Evolutionary conservation across 2,329 filamentous ascomycete genomes (phyloP).

Genomic region (Periconia sp.): DNA sequence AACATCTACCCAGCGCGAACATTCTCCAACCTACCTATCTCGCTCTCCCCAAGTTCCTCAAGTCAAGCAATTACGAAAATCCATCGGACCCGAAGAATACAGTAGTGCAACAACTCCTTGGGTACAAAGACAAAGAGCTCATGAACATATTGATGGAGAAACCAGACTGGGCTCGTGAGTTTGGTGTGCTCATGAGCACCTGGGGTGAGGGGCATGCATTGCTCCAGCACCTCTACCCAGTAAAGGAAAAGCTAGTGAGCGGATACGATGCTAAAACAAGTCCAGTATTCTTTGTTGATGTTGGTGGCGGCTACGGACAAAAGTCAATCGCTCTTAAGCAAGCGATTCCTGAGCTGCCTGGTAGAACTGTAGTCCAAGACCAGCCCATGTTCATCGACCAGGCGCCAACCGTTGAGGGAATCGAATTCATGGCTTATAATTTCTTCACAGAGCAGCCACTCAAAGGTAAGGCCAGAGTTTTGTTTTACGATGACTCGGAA

Average conservation of each 20-base stretch:
- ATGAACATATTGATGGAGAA: too few species aligned
- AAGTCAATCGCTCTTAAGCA: conserved; percentile 11
- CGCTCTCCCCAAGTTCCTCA: too few species aligned
- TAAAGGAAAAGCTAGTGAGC: conserved; percentile 30
- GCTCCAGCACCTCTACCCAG: conserved; percentile 30
- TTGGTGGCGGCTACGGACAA: conserved; percentile 16
- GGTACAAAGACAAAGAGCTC: too few species aligned
- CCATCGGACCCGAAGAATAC: too few species aligned
- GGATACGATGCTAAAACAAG: conserved; percentile 17
- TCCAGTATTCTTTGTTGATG: conserved; percentile 12
- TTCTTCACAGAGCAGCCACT: conserved; percentile 40
- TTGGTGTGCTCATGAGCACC: conserved; percentile 9
- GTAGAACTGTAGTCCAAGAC: conserved; percentile 14
- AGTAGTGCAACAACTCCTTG: too few species aligned
- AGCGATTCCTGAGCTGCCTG: conserved; percentile 3
- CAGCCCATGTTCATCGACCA: conserved; percentile 7
- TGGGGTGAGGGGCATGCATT: conserved; percentile 8
- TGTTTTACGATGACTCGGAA: too few species aligned
- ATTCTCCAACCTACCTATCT: too few species aligned
- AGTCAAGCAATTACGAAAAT: too few species aligned
- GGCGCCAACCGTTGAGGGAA: background rate
- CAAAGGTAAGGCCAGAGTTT: conserved; percentile 48
- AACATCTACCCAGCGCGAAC: too few species aligned
- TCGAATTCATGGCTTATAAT: conserved; percentile 26
- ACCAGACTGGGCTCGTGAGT: conserved; percentile 7